Percentiles rank a stretch among this genome's conserved stretches.
Evolutionary conservation across 2,329 filamentous ascomycete species (phyloP).

Genomic region (Claviceps paspali): DNA sequence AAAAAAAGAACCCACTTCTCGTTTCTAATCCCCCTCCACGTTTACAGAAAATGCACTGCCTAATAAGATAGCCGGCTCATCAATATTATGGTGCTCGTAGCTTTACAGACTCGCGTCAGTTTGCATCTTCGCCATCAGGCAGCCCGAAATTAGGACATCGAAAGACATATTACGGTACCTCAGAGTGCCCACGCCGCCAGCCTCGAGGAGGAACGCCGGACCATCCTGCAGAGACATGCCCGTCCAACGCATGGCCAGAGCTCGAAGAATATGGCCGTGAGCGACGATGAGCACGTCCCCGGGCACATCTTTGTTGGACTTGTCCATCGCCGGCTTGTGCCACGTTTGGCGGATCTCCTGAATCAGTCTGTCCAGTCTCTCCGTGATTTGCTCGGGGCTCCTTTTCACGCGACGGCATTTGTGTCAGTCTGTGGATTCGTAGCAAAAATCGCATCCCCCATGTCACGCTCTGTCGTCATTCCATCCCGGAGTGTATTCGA

Average conservation of each 20-base stretch:
- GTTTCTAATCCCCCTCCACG: constrained; percentile 12
- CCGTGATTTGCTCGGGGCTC: constrained; percentile 56
- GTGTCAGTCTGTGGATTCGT: too few species aligned
- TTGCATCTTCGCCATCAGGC: too few species aligned
- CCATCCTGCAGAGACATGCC: constrained; percentile 59
- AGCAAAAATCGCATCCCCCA: too few species aligned
- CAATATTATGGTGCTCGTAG: constrained; percentile 65
- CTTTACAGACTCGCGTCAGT: constrained; percentile 20
- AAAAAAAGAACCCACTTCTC: neutral
- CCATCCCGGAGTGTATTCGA: neutral
- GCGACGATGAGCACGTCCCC: constrained; percentile 51
- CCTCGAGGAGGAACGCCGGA: constrained; percentile 70
- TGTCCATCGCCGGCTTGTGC: constrained; percentile 47
- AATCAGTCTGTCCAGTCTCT: constrained; percentile 62
- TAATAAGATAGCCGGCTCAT: constrained; percentile 67
- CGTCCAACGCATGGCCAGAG: constrained; percentile 78
- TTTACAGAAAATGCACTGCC: constrained; percentile 53
- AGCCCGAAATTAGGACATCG: constrained; percentile 8
- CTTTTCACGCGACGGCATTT: constrained; percentile 22
- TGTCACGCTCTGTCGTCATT: neutral
- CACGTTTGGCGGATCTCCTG: constrained; percentile 52
- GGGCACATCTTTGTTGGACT: constrained; percentile 20
- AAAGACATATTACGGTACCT: constrained; percentile 31
- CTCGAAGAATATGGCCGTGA: constrained; percentile 78
- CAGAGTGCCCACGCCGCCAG: constrained; percentile 68